Evolutionary conservation across 768 basidiomycete genomes (phyloP), one percentile per base, ranked within the genome.

Genomic region (Cantharellus cinnabarinus): DNA sequence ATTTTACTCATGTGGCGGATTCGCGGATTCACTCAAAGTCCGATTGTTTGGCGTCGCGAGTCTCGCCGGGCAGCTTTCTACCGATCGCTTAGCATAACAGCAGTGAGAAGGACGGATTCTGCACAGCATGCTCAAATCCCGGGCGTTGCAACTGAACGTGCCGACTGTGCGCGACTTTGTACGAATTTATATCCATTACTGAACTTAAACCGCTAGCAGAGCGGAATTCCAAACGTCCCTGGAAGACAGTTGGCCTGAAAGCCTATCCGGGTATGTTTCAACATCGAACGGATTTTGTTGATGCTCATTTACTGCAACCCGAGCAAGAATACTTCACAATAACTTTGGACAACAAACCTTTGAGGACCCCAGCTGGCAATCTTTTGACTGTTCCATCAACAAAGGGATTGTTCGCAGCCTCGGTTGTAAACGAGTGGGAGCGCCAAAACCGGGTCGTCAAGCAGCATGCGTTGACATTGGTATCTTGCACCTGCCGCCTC

Each of bases 371-470:
- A 0, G 76, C 74, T 0, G 93, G 93, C n/a, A 79, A 82, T 51
- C 76, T 74, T 2, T 71, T 99, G 39, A 67, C 81, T 41, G 65
- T 98, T 10, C 91, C 91, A 0, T 69, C 71, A 54, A 73, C 77
- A 62, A 88, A 87, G 67, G 68, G 75, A 48, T 71, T 93, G 38
- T 75, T 86, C 29, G 90, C 93, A 1, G 75, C 87, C 1, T 75
- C 95, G 59, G 81, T 98, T 65, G 95, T 91, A 20, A 77, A 85
- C 59, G 95, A 99, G 72, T 99, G 95, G 95, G 91, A 99, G 66
- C 85, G 83, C 66, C 94, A 97, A 70, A 81, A 81, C 60, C 82
- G 74, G 3, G 66, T 93, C 1, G 67, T 97, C 62, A 97, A 93
- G 69, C 85, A 85, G 35, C 88, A 94, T 69, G 84, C 90, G 1